These are phyloP conservation scores for Lepidium campestre DNA, from an alignment of 441 rosid species.

Conservation along the genomic window DNA sequence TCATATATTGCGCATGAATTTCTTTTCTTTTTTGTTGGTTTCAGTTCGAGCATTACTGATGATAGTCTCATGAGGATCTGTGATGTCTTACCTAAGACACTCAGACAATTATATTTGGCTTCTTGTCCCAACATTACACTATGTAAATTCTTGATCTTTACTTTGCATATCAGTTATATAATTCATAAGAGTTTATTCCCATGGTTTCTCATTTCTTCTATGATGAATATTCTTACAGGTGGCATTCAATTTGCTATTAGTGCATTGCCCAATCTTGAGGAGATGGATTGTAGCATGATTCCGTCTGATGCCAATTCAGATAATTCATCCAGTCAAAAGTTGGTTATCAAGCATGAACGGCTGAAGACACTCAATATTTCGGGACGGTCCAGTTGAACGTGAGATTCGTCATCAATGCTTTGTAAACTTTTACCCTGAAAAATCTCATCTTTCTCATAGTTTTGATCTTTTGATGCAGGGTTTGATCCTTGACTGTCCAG, in stretches of 20 bases:
- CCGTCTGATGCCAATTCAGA: constrained; percentile 56
- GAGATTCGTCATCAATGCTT: constrained; percentile 28
- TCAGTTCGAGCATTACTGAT: constrained; percentile 91
- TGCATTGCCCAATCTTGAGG: constrained; percentile 85
- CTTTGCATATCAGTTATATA: not conserved
- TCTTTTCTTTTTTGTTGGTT: not conserved
- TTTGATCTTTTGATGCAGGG: constrained; percentile 55
- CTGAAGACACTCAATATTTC: constrained; percentile 89
- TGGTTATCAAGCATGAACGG: constrained; percentile 72
- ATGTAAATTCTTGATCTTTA: constrained; percentile 45
- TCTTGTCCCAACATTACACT: constrained; percentile 95
- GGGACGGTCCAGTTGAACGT: constrained; percentile 98
- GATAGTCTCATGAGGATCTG: constrained; percentile 97
- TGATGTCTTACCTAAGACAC: constrained; percentile 73
- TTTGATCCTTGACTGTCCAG: constrained; percentile 77
- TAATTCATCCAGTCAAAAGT: constrained; percentile 51
- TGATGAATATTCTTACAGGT: constrained; percentile 39
- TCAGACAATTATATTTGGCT: constrained; percentile 79
- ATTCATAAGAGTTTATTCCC: not conserved
- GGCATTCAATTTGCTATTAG: constrained; percentile 97
- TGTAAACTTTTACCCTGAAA: not conserved
- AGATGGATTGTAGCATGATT: constrained; percentile 97
- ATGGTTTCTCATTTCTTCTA: constrained; percentile 9
- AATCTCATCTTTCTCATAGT: constrained; percentile 16
- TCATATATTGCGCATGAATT: not conserved